A percentile compares a stretch with the other conserved stretches of the same genome.
phyloP scores from a whole-genome alignment of 2,329 filamentous ascomycete genomes.

The Chalara sp. region DNA sequence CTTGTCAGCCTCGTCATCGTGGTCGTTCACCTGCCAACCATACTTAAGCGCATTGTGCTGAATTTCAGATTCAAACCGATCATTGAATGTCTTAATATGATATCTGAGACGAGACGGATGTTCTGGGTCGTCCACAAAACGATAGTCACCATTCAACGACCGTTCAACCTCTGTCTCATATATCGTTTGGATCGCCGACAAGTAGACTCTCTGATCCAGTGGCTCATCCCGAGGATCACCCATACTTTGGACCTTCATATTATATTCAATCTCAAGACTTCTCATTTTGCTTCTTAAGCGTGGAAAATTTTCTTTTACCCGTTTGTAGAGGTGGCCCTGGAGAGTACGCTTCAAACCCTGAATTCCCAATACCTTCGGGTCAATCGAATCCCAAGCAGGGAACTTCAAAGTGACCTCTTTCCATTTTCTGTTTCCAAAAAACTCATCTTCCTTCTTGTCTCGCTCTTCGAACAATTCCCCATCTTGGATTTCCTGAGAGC shows the following conservation, averaged over 20 bases:
- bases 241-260: conserved; percentile 1
- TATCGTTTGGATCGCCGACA: conserved; percentile 3
- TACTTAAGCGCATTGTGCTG: conserved; percentile 1
- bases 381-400: conserved; percentile 2
- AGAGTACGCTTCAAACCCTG: conserved; percentile 2
- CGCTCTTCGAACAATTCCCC: conserved; percentile 4
- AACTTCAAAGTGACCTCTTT: conserved; percentile 2
- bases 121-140: neutral
- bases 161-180: conserved; percentile 7
- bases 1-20: neutral
- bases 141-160: conserved; percentile 7
- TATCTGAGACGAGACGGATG: conserved; percentile 5
- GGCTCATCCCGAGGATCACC: conserved; percentile 2
- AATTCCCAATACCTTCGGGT: conserved; percentile 4
- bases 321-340: conserved; percentile 4
- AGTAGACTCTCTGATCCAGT: conserved; percentile 3
- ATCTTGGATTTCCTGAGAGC: conserved; percentile 1
- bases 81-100: conserved; percentile 3
- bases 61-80: neutral
- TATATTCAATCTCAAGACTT: conserved; percentile 2
- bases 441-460: conserved; percentile 3
- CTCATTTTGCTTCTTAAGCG: conserved; percentile 3
- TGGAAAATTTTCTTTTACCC: conserved; percentile 6
- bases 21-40: neutral
- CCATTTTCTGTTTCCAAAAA: conserved; percentile 4